phyloP scores from a whole-genome alignment of 805 yeast genomes.

The Schizosaccharomyces pombe region DNA sequence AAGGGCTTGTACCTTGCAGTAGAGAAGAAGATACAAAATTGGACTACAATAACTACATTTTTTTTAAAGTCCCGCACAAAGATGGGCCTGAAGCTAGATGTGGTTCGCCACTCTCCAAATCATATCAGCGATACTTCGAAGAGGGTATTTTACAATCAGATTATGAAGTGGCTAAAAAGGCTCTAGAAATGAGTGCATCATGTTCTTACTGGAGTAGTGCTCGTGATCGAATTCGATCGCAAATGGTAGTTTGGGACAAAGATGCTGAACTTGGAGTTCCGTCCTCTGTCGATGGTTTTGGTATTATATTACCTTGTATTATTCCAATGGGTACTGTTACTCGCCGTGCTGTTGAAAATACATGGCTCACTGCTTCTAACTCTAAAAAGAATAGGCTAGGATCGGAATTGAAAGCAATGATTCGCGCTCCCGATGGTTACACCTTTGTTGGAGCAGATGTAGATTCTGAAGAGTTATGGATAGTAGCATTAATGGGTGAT shows the following conservation, averaged over 20 bases:
- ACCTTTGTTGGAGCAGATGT: conserved; percentile 95
- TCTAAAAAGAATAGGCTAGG: conserved; percentile 72
- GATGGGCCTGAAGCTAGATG: conserved; percentile 57
- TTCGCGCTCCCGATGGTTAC: conserved; percentile 73
- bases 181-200: conserved; percentile 48
- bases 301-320: conserved; percentile 56
- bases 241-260: conserved; percentile 49
- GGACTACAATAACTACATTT: conserved; percentile 12
- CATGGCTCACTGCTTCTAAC: conserved; percentile 95
- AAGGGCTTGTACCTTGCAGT: conserved; percentile 16
- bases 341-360: conserved; percentile 83
- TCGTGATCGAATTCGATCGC: conserved; percentile 60
- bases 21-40: conserved; percentile 11
- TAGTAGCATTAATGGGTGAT: conserved; percentile 86
- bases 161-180: conserved; percentile 49
- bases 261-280: conserved; percentile 10
- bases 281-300: conserved; percentile 11
- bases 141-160: conserved; percentile 48
- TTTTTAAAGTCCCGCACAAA: conserved; percentile 69
- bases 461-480: conserved; percentile 95
- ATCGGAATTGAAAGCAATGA: conserved; percentile 71
- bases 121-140: conserved; percentile 48
- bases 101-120: conserved; percentile 54
- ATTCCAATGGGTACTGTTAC: conserved; percentile 93
- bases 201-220: conserved; percentile 88